A percentile compares a stretch with the other conserved stretches of the same genome.
phyloP scores from a whole-genome alignment of 108 stramenopile species.

The Discostella pseudostelligera region DNA sequence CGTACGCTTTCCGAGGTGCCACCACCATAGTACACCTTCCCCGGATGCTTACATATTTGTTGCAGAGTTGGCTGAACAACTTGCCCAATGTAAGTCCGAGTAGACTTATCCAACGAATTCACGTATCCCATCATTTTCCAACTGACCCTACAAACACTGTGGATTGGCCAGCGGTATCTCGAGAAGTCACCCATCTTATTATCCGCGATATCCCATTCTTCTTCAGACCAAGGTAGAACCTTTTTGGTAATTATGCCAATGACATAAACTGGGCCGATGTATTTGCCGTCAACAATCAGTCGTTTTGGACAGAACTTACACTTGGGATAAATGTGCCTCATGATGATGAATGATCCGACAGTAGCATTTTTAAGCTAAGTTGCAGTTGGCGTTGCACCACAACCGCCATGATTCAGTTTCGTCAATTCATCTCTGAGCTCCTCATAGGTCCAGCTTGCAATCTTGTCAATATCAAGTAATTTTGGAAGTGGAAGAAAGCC shows the following conservation, averaged over 20 bases:
- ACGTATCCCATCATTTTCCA: conserved; percentile 8
- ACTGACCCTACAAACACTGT: conserved; percentile 3
- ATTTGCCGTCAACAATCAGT: neutral
- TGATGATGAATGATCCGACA: conserved; percentile 4
- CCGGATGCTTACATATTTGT: neutral
- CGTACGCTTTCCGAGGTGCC: too few relatives aligned
- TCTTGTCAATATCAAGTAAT: conserved; percentile 4
- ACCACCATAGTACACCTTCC: too few relatives aligned
- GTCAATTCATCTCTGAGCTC: conserved; percentile 1
- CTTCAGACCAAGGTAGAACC: conserved; percentile 4
- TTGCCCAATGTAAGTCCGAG: neutral
- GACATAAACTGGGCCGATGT: conserved; percentile 12
- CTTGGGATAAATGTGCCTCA: conserved; percentile 13
- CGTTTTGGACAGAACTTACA: conserved; percentile 3
- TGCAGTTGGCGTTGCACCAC: neutral
- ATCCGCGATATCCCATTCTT: conserved; percentile 2
- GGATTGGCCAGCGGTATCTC: neutral
- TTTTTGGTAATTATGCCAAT: conserved; percentile 11
- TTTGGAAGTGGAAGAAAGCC: conserved; percentile 1
- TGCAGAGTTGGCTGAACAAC: neutral
- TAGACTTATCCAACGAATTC: neutral
- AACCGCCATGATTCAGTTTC: neutral
- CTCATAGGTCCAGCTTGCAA: conserved; percentile 5
- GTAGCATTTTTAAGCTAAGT: conserved; percentile 12
- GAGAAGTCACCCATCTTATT: conserved; percentile 6